phyloP scores from a whole-genome alignment of 129 eudicot genomes.

The Ambrosia artemisiifolia region DNA sequence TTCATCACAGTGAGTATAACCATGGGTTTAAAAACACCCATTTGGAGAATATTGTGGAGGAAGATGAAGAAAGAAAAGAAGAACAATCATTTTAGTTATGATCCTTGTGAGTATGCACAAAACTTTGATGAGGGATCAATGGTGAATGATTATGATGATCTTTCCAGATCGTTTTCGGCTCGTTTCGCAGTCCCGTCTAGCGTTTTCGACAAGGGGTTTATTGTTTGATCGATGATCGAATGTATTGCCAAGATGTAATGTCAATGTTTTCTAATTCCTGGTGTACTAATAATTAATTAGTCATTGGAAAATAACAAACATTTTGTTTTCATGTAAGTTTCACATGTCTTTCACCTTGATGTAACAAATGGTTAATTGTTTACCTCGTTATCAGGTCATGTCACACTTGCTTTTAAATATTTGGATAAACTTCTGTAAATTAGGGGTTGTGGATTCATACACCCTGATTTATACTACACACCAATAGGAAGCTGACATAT shows the following conservation, averaged over 20 bases:
- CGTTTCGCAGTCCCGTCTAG: slow-evolving; percentile 61
- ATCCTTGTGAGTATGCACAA: slow-evolving; percentile 61
- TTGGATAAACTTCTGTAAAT: no score
- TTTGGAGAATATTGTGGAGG: slow-evolving; percentile 54
- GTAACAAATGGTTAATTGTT: no score
- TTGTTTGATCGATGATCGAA: slow-evolving; percentile 17
- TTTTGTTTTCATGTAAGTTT: background rate
- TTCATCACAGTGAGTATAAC: slow-evolving; percentile 13
- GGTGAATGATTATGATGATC: slow-evolving; percentile 43
- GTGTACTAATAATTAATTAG: background rate
- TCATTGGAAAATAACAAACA: slow-evolving; percentile 9
- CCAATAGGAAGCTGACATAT: no score
- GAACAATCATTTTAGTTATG: slow-evolving; percentile 43
- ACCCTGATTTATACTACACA: no score
- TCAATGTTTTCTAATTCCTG: background rate
- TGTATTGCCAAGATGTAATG: slow-evolving; percentile 23
- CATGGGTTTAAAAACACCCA: slow-evolving; percentile 33
- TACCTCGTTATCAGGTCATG: no score
- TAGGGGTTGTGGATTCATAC: no score
- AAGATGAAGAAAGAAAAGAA: slow-evolving; percentile 44
- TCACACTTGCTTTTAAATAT: no score
- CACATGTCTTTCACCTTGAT: background rate
- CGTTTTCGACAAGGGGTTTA: slow-evolving; percentile 11
- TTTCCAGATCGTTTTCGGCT: slow-evolving; percentile 67
- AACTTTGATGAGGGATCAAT: slow-evolving; percentile 57